Evolutionary conservation across 108 stramenopile species (phyloP), one percentile per base, ranked within the genome.

Genomic region (Cylindrotheca closterium): DNA sequence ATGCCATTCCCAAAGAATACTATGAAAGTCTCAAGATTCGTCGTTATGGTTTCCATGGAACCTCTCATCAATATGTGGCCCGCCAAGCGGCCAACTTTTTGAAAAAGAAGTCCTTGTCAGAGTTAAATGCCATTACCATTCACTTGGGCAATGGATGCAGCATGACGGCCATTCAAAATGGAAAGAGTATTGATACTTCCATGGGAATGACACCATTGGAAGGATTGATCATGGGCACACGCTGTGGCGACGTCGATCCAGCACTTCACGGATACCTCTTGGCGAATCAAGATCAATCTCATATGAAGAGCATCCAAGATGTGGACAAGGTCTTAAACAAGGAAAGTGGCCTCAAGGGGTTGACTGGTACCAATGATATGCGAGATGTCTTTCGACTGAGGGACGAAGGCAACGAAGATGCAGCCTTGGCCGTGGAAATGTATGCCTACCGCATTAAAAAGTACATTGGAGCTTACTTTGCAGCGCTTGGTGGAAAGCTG

Each of bases 31-130:
- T 33, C 42, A 51, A 57, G 4, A 68, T 84, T 24, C 63, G 79
- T 2, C 74, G 71, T 54, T 84, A 74, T 62, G 83, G 83, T 27
- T 84, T 84, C 50, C 83, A 84, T 51, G 83, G 83, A n/a, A 75
- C 79, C 4, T 66, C 63, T 17, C 71, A 67, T 30, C 65, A 68
- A 2, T 79, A 79, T 47, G 80, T 81, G 3, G 47, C 64, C 15
- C 55, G 58, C 26, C 59, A 67, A 30, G 78, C 70, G 25, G 34
- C 58, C 21, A 19, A 67, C 47, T 30, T 46, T 15, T 53, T 78
- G 33, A 24, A 63, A 63, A 55, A 52, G 18, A 49, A 47, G 51
- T 65, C 34, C 55, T 56, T 26, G 67, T 32, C 25, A 12, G 15
- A 1, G 15, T 53, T 55, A 3, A 12, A 51, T 17, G 19, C 17